Base-by-base conservation (phyloP, 805 yeast genomes). In the Saturnispora hagleri region DNA sequence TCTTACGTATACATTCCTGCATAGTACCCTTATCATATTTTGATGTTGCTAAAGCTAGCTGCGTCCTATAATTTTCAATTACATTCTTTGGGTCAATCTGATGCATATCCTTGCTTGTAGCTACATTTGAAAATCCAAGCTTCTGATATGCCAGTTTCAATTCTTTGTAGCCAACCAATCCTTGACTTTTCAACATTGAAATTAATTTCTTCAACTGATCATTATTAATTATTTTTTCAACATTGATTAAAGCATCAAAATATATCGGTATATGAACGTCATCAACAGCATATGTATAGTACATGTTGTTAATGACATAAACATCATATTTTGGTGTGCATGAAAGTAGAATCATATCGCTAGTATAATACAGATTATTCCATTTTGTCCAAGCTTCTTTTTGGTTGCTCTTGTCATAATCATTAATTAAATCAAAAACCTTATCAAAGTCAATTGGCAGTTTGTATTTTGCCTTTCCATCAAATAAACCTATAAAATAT, bases 241-340 rank as follows among this genome's bases (percentile, higher is more conserved):
- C 72, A 40, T 66, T 73, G 6, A 65, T 68, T 34, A 85, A 62
- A 0, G 84, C 76, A 61, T 85, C 89, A 57, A 79, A 75, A 57
- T 82, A 83, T 34, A 69, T 63, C 0, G 85, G 80, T 2, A 62
- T 55, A 46, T 73, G 68, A 0, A 56, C 61, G 0, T 77, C 73
- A 61, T 84, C 87, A 47, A 70, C 52, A 0, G 54, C 48, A 4
- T 63, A 71, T 0, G 63, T 60, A 20, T 74, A 71, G 60, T 76
- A 85, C 40, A 79, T 71, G 18, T 68, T 67, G 13, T 73, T 70
- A 12, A 85, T 68, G 33, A 70, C 63, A 17, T 72, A 69, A 55
- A 80, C 84, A 26, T 70, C 58, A 60, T 79, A 81, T 55, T 72
- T 72, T 18, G 75, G 74, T 13, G 72, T 69, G 0, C 73, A 71